Evolutionary conservation across 148 eudicot species (phyloP).

Genomic region (Pouteria glomerata): DNA sequence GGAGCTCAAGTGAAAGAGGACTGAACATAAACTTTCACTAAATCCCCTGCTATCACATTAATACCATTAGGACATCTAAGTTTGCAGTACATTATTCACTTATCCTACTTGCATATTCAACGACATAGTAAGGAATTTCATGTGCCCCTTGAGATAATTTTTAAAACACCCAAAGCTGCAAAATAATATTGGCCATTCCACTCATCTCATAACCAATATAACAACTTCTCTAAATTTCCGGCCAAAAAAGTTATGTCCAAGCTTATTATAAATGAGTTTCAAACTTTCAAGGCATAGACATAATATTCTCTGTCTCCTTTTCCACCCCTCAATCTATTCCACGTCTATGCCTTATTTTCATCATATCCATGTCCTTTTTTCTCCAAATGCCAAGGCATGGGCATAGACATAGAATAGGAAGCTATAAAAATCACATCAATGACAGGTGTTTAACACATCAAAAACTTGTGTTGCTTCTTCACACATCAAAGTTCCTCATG

Average conservation of each 20-base stretch:
- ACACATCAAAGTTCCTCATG: background rate
- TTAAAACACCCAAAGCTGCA: background rate
- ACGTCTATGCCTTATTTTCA: too few relatives aligned
- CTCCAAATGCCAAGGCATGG: background rate
- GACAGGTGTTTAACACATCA: background rate
- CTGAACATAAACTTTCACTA: background rate
- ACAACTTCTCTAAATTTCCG: background rate
- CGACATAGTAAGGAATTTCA: background rate
- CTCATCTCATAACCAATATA: background rate
- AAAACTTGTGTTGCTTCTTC: background rate
- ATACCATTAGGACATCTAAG: background rate
- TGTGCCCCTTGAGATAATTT: background rate
- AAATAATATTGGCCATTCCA: background rate
- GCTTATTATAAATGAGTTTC: background rate
- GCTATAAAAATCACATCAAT: background rate
- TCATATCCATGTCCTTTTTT: too few relatives aligned
- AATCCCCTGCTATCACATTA: background rate
- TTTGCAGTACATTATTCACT: background rate
- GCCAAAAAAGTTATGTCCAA: background rate
- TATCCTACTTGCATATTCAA: background rate
- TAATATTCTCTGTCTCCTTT: background rate
- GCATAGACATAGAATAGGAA: background rate
- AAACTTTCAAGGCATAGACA: background rate
- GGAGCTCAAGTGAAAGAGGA: too few relatives aligned
- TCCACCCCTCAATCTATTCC: too few relatives aligned